These are phyloP conservation scores for Aspergillus sp. DNA, from an alignment of 2,329 filamentous ascomycete species.

Conservation along the genomic window DNA sequence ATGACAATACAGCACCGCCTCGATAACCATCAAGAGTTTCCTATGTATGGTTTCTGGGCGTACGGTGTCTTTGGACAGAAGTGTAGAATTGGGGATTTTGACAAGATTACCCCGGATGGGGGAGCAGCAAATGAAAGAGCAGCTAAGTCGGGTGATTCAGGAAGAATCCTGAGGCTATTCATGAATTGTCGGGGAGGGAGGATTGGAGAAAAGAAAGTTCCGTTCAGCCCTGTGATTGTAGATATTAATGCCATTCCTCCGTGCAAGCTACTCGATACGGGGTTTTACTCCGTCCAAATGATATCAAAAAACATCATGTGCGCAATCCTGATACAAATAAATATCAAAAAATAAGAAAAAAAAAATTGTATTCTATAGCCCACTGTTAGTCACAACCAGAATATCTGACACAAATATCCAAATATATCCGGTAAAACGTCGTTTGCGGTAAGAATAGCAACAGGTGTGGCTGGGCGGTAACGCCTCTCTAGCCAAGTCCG, in stretches of 20 bases:
- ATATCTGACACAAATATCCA: too few relatives aligned
- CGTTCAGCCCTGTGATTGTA: slow-evolving; percentile 2
- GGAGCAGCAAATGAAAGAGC: slow-evolving; percentile 15
- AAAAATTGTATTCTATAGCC: too few relatives aligned
- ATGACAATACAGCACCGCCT: background rate
- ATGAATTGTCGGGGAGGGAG: background rate
- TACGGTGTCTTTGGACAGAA: background rate
- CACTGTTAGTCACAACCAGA: too few relatives aligned
- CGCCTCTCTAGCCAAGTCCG: background rate
- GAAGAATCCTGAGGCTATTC: slow-evolving; percentile 12
- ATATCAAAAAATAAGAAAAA: too few relatives aligned
- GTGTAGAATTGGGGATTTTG: background rate
- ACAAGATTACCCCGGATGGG: background rate
- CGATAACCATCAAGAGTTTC: background rate
- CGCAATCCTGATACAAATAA: too few relatives aligned
- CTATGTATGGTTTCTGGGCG: background rate
- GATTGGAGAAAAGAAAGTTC: background rate
- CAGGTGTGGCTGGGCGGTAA: background rate
- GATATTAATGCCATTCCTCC: too few relatives aligned
- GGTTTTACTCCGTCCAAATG: background rate
- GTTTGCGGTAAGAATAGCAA: background rate
- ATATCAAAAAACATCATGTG: too few relatives aligned
- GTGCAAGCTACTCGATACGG: too few relatives aligned
- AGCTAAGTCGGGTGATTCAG: slow-evolving; percentile 27
- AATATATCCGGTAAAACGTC: background rate